Conservation (phyloP, 345 rosid species). For the Iberis pinnata region DNA sequence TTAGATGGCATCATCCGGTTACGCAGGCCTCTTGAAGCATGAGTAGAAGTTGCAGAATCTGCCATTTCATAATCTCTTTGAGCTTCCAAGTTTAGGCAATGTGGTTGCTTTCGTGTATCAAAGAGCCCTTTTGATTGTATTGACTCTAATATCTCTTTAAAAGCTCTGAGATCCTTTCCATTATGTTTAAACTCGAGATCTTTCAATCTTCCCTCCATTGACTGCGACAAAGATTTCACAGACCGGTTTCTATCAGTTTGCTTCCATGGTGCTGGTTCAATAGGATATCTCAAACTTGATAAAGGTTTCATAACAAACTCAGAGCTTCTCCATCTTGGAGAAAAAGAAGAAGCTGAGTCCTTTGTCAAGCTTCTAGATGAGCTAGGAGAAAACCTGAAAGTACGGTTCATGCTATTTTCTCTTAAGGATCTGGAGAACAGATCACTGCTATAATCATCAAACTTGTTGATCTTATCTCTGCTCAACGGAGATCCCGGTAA, state of each 20-base stretch:
- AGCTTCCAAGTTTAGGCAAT: slow-evolving; percentile 40
- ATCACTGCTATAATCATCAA: slow-evolving; percentile 33
- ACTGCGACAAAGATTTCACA: slow-evolving; percentile 32
- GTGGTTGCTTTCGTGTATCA: slow-evolving; percentile 49
- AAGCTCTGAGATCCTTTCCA: slow-evolving; percentile 72
- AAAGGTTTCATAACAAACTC: slow-evolving; percentile 73
- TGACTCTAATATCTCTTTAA: slow-evolving; percentile 71
- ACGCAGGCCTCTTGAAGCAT: slow-evolving; percentile 16
- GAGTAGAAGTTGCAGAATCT: slow-evolving; percentile 34
- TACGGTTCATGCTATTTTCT: slow-evolving; percentile 39
- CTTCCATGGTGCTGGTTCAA: slow-evolving; percentile 91
- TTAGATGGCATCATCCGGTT: slow-evolving; percentile 2
- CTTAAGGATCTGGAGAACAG: slow-evolving; percentile 40
- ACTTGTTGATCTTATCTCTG: slow-evolving; percentile 19
- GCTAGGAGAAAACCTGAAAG: slow-evolving; percentile 34
- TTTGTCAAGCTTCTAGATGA: slow-evolving; percentile 43
- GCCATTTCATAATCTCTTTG: slow-evolving; percentile 36
- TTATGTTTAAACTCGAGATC: slow-evolving; percentile 63
- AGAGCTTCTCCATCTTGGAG: slow-evolving; percentile 70
- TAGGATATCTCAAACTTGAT: slow-evolving; percentile 54
- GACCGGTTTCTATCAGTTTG: slow-evolving; percentile 48
- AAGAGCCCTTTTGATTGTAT: slow-evolving; percentile 63
- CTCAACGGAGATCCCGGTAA: slow-evolving; percentile 54
- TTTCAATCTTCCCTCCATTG: slow-evolving; percentile 60
- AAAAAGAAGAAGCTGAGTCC: slow-evolving; percentile 43